A percentile compares a stretch with the other conserved stretches of the same genome.
phyloP scores from a whole-genome alignment of 305 asterid species.

The Rubia occidens region DNA sequence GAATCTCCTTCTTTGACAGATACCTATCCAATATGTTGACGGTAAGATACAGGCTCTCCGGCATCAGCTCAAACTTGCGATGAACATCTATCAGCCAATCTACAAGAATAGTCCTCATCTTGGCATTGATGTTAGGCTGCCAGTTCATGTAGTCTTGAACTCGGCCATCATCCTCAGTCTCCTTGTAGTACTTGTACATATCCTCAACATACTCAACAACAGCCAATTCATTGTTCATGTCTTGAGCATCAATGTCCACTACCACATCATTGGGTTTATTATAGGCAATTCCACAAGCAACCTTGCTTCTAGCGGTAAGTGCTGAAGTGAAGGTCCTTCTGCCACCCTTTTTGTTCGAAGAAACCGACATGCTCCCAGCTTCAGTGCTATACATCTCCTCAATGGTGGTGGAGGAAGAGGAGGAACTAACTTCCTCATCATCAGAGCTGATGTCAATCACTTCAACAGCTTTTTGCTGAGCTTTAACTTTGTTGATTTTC shows the following conservation, averaged over 20 bases:
- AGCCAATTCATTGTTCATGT: slow-evolving; percentile 32
- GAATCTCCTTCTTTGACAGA: too few species aligned
- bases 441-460: slow-evolving; percentile 22
- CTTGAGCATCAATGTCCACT: slow-evolving; percentile 31
- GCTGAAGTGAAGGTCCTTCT: slow-evolving; percentile 27
- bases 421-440: slow-evolving; percentile 12
- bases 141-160: too few species aligned
- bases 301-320: slow-evolving; percentile 43
- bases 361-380: slow-evolving; percentile 3
- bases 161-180: too few species aligned
- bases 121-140: too few species aligned
- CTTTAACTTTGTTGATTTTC: slow-evolving; percentile 19
- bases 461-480: slow-evolving; percentile 16
- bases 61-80: too few species aligned
- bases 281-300: slow-evolving; percentile 27
- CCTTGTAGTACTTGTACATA: not conserved
- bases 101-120: too few species aligned
- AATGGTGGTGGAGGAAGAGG: slow-evolving; percentile 1
- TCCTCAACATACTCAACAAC: slow-evolving; percentile 43
- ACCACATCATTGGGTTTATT: slow-evolving; percentile 15
- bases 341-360: slow-evolving; percentile 24
- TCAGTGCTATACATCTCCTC: slow-evolving; percentile 13
- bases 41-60: too few species aligned
- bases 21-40: not conserved
- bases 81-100: too few species aligned